phyloP scores from a whole-genome alignment of 75 land plant species.

The Cunninghamia lanceolata region DNA sequence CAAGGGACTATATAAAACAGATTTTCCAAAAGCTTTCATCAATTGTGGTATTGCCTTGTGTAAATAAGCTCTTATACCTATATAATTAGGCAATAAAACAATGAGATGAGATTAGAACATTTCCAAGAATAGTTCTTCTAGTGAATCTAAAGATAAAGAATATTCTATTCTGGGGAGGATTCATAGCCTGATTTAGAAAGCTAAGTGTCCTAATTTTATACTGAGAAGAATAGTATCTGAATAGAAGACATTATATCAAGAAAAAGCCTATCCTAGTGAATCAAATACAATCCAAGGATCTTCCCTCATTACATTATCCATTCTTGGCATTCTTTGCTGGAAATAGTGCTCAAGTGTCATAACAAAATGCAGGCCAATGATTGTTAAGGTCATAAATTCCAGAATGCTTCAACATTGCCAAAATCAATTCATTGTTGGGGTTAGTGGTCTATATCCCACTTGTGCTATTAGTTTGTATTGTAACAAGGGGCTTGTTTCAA shows the following conservation, averaged over 20 bases:
- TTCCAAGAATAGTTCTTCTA: background rate
- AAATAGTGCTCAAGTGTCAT: background rate
- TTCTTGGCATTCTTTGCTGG: background rate
- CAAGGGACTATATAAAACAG: background rate
- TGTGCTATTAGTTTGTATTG: background rate
- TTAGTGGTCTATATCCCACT: background rate
- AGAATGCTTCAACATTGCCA: background rate
- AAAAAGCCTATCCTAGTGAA: background rate
- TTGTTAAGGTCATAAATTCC: background rate
- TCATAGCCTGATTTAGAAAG: background rate
- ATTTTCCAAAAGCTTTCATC: background rate
- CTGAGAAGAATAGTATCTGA: background rate
- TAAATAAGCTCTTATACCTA: background rate
- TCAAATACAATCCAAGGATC: background rate
- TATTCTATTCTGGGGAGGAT: background rate
- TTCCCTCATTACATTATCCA: background rate
- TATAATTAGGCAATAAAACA: background rate
- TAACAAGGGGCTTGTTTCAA: background rate
- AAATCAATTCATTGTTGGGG: background rate
- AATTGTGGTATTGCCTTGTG: background rate
- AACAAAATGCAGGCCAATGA: background rate
- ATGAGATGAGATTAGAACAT: background rate
- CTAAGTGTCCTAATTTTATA: background rate
- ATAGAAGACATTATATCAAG: background rate
- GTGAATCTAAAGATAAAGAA: background rate